Conservation (phyloP, 768 basidiomycete genomes). For the Pleurotus sapidus region DNA sequence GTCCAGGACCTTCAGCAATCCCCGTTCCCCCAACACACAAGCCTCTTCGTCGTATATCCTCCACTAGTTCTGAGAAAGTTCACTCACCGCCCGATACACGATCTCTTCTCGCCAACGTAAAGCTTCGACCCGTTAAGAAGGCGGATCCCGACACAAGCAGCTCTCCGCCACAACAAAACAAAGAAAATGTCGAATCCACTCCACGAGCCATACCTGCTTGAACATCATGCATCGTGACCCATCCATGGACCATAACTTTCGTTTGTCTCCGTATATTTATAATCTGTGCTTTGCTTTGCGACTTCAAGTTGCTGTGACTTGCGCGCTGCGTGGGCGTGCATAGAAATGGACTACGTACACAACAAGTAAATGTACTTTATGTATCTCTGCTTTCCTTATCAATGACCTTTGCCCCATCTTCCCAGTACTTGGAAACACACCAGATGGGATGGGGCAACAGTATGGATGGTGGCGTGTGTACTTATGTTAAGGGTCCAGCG, state of each 20-base stretch:
- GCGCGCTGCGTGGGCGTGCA: slow-evolving; percentile 13
- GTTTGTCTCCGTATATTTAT: not conserved
- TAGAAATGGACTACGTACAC: no score
- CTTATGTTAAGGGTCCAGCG: no score
- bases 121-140: slow-evolving; percentile 3
- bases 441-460: no score
- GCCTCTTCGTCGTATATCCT: slow-evolving; percentile 30
- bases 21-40: slow-evolving; percentile 25
- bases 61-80: slow-evolving; percentile 17
- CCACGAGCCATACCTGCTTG: not conserved
- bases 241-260: not conserved
- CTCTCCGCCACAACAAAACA: not conserved
- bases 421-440: no score
- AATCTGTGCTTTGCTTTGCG: slow-evolving; percentile 1
- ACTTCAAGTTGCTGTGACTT: slow-evolving; percentile 12
- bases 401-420: no score
- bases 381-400: no score
- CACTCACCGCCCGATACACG: not conserved
- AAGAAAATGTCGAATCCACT: slow-evolving; percentile 7
- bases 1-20: slow-evolving; percentile 17
- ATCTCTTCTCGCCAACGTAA: not conserved
- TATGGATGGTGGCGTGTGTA: no score
- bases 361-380: no score
- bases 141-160: slow-evolving; percentile 5
- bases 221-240: not conserved